Conservation (phyloP, 1,284 basidiomycete species). For the Boletus semigastroideus region DNA sequence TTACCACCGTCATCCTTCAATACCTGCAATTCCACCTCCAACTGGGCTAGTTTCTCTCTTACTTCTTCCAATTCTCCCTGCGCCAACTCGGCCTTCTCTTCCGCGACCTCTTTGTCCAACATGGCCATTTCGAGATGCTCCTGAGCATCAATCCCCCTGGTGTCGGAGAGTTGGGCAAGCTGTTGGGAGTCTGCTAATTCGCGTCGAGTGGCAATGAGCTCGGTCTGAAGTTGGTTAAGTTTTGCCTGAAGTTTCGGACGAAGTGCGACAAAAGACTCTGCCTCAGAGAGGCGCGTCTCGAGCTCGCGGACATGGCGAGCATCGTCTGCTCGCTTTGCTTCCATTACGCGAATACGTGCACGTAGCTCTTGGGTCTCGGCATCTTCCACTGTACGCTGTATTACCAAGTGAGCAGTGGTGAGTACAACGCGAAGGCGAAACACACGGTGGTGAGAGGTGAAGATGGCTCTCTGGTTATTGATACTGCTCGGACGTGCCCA, state of each 20-base stretch:
- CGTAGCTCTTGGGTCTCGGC: constrained; percentile 78
- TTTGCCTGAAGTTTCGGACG: constrained; percentile 89
- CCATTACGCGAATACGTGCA: constrained; percentile 82
- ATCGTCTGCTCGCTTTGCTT: constrained; percentile 86
- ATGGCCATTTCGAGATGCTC: constrained; percentile 95
- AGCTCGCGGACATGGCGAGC: constrained; percentile 79
- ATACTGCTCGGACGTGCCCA: constrained; percentile 20
- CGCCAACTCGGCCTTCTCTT: constrained; percentile 85
- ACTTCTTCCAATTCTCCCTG: constrained; percentile 76
- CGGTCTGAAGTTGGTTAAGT: constrained; percentile 76
- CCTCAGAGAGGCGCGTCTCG: constrained; percentile 82
- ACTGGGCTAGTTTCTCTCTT: constrained; percentile 76
- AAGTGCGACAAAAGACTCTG: constrained; percentile 81
- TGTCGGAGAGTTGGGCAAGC: constrained; percentile 58
- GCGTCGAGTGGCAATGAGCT: constrained; percentile 67
- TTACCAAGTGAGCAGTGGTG: constrained; percentile 3
- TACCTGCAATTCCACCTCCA: constrained; percentile 84
- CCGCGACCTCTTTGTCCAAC: constrained; percentile 96
- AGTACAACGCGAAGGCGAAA: constrained; percentile 29
- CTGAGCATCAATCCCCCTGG: constrained; percentile 65
- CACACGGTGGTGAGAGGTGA: constrained; percentile 30
- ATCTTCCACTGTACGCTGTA: constrained; percentile 39
- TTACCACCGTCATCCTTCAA: constrained; percentile 53
- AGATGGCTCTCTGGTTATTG: constrained; percentile 26
- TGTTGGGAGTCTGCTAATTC: constrained; percentile 68